Conservation (phyloP, 1,284 basidiomycete genomes). For the Sphaerobolus stellatus region DNA sequence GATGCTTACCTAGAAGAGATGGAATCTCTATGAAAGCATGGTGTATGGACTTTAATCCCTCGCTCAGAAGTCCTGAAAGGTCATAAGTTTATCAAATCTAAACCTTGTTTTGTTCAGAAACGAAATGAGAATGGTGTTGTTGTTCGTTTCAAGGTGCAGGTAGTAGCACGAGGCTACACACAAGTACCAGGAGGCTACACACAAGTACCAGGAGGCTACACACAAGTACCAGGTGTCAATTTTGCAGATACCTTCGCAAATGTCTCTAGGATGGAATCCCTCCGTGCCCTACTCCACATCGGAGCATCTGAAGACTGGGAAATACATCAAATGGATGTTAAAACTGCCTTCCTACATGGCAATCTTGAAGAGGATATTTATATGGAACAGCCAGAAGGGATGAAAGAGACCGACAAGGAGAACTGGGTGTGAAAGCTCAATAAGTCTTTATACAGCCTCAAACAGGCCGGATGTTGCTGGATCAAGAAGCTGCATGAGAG, state of each 20-base stretch:
- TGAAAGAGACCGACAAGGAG: constrained; percentile 25
- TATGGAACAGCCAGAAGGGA: constrained; percentile 28
- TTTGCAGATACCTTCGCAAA: constrained; percentile 32
- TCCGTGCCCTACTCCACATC: constrained; percentile 21
- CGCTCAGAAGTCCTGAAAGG: too few relatives aligned
- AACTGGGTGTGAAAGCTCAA: constrained; percentile 33
- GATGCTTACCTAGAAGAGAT: too few relatives aligned
- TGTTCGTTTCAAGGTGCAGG: not conserved
- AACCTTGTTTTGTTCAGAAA: too few relatives aligned
- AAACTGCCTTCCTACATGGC: constrained; percentile 33
- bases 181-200: not conserved
- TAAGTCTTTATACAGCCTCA: constrained; percentile 42
- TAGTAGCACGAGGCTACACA: not conserved
- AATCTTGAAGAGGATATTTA: constrained; percentile 30
- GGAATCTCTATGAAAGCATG: too few relatives aligned
- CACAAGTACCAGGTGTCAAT: constrained; percentile 27
- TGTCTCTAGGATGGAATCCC: constrained; percentile 20
- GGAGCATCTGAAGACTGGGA: constrained; percentile 25
- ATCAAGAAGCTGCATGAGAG: constrained; percentile 34
- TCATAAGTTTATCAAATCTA: too few relatives aligned
- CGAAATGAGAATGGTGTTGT: too few relatives aligned
- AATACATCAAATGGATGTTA: constrained; percentile 30
- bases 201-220: too few relatives aligned
- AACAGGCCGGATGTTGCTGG: constrained; percentile 38
- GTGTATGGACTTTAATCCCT: too few relatives aligned